phyloP scores from a whole-genome alignment of 1,139 yeast genomes.

The Candida labiduridarum region DNA sequence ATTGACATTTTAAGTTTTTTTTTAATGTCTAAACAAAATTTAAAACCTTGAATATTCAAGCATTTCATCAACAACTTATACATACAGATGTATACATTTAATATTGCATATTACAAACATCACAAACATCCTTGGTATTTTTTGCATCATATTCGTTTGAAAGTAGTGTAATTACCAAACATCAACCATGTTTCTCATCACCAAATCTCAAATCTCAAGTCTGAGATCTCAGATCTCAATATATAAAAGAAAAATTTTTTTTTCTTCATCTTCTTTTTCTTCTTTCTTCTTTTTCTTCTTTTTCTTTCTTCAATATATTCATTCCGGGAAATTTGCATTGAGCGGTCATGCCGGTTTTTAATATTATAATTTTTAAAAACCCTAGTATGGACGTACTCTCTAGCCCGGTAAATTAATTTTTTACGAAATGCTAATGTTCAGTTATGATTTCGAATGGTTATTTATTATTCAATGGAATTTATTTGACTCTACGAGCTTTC shows the following conservation, averaged over 20 bases:
- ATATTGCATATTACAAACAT: too few species aligned
- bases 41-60: too few species aligned
- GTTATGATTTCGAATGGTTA: slow-evolving; percentile 21
- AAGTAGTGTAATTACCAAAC: too few species aligned
- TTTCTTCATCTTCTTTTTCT: neutral
- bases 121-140: too few species aligned
- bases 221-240: slow-evolving; percentile 19
- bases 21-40: too few species aligned
- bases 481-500: slow-evolving; percentile 34
- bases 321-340: slow-evolving; percentile 33
- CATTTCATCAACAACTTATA: too few species aligned
- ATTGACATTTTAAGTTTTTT: too few species aligned
- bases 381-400: slow-evolving; percentile 43
- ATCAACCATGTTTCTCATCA: too few species aligned
- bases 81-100: too few species aligned
- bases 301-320: slow-evolving; percentile 18
- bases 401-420: slow-evolving; percentile 33
- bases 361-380: slow-evolving; percentile 6
- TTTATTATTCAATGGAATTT: slow-evolving; percentile 20
- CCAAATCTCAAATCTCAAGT: neutral
- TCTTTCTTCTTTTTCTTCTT: slow-evolving; percentile 10
- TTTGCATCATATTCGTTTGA: too few species aligned
- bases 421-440: slow-evolving; percentile 27
- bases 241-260: slow-evolving; percentile 5
- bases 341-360: slow-evolving; percentile 32